Conservation (phyloP, 2,329 filamentous ascomycete species). For the Aphanoascus verrucosus region DNA sequence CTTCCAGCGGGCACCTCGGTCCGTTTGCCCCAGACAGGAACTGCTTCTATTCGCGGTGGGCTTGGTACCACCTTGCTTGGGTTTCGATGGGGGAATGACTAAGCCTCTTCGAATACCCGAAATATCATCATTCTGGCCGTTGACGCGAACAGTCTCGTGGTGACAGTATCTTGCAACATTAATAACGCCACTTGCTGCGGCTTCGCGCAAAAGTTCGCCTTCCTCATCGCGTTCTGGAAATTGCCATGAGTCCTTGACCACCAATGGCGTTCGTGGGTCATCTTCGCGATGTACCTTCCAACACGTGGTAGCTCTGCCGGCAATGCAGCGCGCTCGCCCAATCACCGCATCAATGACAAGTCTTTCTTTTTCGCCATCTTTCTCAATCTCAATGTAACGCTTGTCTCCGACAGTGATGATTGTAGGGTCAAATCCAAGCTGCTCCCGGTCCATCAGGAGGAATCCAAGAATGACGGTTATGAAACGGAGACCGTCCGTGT, state of each 20-base stretch:
- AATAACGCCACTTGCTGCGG: slow-evolving; percentile 16
- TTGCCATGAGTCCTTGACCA: slow-evolving; percentile 23
- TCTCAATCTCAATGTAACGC: slow-evolving; percentile 11
- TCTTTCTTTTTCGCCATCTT: slow-evolving; percentile 25
- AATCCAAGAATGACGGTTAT: slow-evolving; percentile 6
- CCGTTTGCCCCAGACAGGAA: too few species aligned
- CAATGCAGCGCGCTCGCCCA: slow-evolving; percentile 25
- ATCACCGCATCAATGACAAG: slow-evolving; percentile 34
- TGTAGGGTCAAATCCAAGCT: slow-evolving; percentile 39
- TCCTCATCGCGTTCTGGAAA: slow-evolving; percentile 22
- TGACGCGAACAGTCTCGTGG: slow-evolving; percentile 19
- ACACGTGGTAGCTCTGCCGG: slow-evolving; percentile 35
- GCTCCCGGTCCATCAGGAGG: slow-evolving; percentile 30
- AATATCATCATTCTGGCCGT: slow-evolving; percentile 18
- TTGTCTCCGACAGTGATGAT: slow-evolving; percentile 21
- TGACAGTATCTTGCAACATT: slow-evolving; percentile 24
- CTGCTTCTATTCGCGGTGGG: neutral
- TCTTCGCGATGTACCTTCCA: slow-evolving; percentile 36
- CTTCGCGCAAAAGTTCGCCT: slow-evolving; percentile 20
- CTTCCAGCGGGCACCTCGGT: slow-evolving; percentile 7
- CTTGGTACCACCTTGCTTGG: neutral
- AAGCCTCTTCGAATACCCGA: slow-evolving; percentile 16
- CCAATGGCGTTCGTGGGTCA: slow-evolving; percentile 1
- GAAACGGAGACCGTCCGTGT: slow-evolving; percentile 11
- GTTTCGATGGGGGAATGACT: neutral